Base-by-base conservation (phyloP, 129 eudicot species). In the Ambrosia artemisiifolia region DNA sequence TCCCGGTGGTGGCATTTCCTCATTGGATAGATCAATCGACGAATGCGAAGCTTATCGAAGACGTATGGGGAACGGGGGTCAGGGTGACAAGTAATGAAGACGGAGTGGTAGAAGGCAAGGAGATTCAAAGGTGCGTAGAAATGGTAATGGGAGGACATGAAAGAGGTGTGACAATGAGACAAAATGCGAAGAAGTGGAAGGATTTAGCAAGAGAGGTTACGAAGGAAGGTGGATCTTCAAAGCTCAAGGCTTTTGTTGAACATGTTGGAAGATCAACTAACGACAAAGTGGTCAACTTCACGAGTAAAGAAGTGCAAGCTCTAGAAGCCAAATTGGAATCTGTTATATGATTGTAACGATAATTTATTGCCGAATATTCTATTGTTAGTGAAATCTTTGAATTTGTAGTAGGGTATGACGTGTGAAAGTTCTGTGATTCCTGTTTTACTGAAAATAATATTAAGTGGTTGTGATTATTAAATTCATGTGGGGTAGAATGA, bases 11-110 rank as follows among this genome's bases (percentile, higher is more conserved):
- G 63, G 95, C 67, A 1, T 83, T 88, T 84, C 95, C 95, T 0
- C 88, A 85, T 18, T 88, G 91, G 95, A 83, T 87, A 1, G 95
- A 88, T 43, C 95, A 88, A 44, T 65, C 83, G 3, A 85, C 78
- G 19, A 75, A 78, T 57, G 95, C 95, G 1, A 88, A 85, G 83
- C 62, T 85, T 72, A 76, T 88, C 24, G 69, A 83, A 28, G 86
- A 85, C 72, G 82, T 24, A 24, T 24, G 28, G 28, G 28, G 28
- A 24, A 24, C 28, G 1, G 28, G 28, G 1, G 28, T 24, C 1
- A 75, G 91, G 65, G 95, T 85, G 36, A 77, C 20, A 20, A 78
- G 32, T 16, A 78, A 79, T 12, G 79, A 40, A 38, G 72, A 78
- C 8, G 95, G 95, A 5, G 4, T 85, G 2, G 87, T 77, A 20